A percentile compares a stretch with the other conserved stretches of the same genome.
Evolutionary conservation across 2,329 filamentous ascomycete genomes (phyloP).

Genomic region (Tolypocladium paradoxum): DNA sequence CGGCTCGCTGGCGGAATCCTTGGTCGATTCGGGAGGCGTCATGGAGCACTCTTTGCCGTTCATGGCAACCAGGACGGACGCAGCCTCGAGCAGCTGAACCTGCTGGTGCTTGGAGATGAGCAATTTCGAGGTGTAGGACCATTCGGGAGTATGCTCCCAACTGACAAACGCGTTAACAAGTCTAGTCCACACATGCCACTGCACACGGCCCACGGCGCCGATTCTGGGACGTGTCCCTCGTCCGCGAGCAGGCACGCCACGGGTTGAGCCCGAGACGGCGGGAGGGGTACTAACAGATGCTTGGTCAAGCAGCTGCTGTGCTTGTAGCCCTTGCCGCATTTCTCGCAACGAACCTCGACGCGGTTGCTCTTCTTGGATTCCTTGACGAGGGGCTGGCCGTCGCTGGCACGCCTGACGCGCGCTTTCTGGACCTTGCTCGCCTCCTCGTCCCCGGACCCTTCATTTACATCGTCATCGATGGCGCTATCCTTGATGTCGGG

Average conservation of each 20-base stretch:
- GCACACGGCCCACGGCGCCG: slow-evolving; percentile 7
- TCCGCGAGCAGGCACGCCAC: slow-evolving; percentile 13
- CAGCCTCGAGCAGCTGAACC: slow-evolving; percentile 92
- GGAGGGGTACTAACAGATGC: slow-evolving; percentile 89
- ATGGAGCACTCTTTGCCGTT: slow-evolving; percentile 46
- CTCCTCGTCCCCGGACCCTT: slow-evolving; percentile 45
- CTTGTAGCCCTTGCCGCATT: slow-evolving; percentile 99
- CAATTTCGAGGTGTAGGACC: slow-evolving; percentile 93
- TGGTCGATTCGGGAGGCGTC: slow-evolving; percentile 54
- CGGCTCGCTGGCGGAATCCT: slow-evolving; percentile 64
- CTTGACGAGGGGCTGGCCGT: slow-evolving; percentile 74
- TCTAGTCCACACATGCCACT: neutral
- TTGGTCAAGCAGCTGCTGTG: slow-evolving; percentile 99
- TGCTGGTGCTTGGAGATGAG: slow-evolving; percentile 99
- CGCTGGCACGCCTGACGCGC: slow-evolving; percentile 59
- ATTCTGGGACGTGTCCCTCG: slow-evolving; percentile 2
- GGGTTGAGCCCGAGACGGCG: slow-evolving; percentile 26
- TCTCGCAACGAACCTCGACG: slow-evolving; percentile 87
- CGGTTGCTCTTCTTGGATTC: slow-evolving; percentile 75
- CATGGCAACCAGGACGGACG: slow-evolving; percentile 93
- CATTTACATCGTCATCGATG: slow-evolving; percentile 57
- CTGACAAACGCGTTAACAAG: slow-evolving; percentile 36
- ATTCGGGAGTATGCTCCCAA: slow-evolving; percentile 99
- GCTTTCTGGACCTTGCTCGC: slow-evolving; percentile 36
- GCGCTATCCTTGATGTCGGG: slow-evolving; percentile 49